Base-by-base conservation (phyloP, 169 alveolate species). In the Eimeria acervulina region DNA sequence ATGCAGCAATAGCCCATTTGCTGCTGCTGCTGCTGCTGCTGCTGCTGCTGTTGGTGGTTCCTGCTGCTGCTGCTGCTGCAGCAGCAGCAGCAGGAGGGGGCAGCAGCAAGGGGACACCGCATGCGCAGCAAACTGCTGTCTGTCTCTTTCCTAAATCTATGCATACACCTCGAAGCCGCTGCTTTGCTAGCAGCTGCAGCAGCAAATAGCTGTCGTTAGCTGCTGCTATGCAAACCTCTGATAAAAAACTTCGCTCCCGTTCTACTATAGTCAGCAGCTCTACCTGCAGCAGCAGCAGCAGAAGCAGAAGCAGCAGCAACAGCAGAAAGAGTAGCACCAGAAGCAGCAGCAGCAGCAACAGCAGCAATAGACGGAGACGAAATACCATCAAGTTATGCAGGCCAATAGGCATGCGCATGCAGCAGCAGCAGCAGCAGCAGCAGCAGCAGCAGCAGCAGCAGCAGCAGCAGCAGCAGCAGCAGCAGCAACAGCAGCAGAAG, bases 1-100 rank as follows among this genome's bases (percentile, higher is more conserved):
- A 78, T 19, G 89, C 89, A 78, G 89, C 89, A 40, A 47, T 47
- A 5, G 5, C 12, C 19, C 12, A 7, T 5, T 12, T 47, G 55
- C 55, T 47, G 55, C 55, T 47, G 55, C 55, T 47, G 55, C 55
- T 47, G 88, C 88, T 78, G 88, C 88, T 78, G 88, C 31, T 78
- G 89, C 59, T 44, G 63, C 63, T 44, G 63, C 63, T 78, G 55
- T 63, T 33, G 84, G 47, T 63, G 76, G 55, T 12, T 47, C 19
- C 55, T 47, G 55, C 55, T 47, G 55, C 55, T 47, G 55, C 55
- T 47, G 55, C 76, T 63, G 76, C 76, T 63, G 63, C 89, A 44
- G 63, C 59, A 44, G 89, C 89, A 38, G 89, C 89, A 78, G 52
- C 33, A 23, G 89, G 89, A 8, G 89, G 89, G 17, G 89, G 89